Evolutionary conservation across 31 red algal genomes (phyloP), one percentile per base, ranked within the genome.

Genomic region (Pterothamnion heteromorphum): DNA sequence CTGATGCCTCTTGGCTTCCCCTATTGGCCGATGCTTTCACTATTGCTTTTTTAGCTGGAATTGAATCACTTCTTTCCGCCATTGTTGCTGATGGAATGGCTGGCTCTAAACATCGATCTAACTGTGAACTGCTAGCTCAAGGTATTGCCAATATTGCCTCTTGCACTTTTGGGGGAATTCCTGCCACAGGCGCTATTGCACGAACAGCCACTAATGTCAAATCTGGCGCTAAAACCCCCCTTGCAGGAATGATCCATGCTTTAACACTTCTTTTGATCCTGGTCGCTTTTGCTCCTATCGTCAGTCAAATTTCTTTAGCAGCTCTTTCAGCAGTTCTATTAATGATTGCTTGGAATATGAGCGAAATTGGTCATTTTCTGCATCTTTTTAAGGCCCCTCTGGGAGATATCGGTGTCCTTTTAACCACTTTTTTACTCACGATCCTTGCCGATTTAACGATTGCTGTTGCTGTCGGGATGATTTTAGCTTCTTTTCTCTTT

Each of bases 11-110:
- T 39, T 74, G 57, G 23, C 71, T 90, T 74, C 22, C 87, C 23
- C 38, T 41, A 41, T 41, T 41, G 38, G 38, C 38, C 38, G 38
- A 41, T 41, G 87, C 87, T 31, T 24, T 74, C 24, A 74, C 87
- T 22, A 28, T 90, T 26, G 87, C 87, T 30, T 27, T 74, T 22
- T 39, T 90, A 44, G 87, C 38, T 26, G 87, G 38, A 58, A 90
- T 90, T 32, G 87, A 90, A 28, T 90, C 87, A 32, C 34, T 90
- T n/a, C 37, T 90, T 31, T 74, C 87, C 24, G 57, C 87, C 28
- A 74, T 90, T 74, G 87, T 90, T 24, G 87, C 87, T 57, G 87
- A 90, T 74, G 71, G 71, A 30, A 90, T 90, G 87, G 71, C 87
- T 44, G 71, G 71, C 23, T 74, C 87, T 27, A 90, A 74, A 35